Evolutionary conservation across 257 asterid species (phyloP).

Genomic region (Solanum chiquidenum): DNA sequence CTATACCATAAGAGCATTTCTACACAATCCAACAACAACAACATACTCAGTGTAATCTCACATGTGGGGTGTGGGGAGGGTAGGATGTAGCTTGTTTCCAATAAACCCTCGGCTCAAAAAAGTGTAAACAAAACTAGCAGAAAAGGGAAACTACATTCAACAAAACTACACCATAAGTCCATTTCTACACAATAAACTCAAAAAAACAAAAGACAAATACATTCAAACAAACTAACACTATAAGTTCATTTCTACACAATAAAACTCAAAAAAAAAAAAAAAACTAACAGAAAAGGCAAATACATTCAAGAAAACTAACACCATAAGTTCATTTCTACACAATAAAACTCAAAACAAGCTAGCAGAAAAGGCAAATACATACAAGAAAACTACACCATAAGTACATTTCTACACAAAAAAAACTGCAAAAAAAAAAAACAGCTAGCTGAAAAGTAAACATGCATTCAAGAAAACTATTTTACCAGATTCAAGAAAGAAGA

Average conservation of each 20-base stretch:
- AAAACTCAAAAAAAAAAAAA: too few relatives aligned
- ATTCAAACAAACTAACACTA: too few relatives aligned
- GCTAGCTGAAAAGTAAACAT: neutral
- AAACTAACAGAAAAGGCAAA: too few relatives aligned
- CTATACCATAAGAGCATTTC: neutral
- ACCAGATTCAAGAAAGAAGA: constrained; percentile 81
- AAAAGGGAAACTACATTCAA: neutral
- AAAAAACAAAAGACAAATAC: too few relatives aligned
- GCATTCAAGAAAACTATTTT: neutral
- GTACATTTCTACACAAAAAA: neutral
- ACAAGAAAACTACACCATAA: neutral
- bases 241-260: too few relatives aligned
- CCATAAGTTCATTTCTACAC: neutral
- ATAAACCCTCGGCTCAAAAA: neutral
- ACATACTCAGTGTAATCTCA: neutral
- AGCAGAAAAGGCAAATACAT: neutral
- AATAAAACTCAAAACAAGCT: neutral
- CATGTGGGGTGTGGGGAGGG: neutral
- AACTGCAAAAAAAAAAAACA: neutral
- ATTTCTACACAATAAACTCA: neutral
- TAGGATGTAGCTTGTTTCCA: neutral
- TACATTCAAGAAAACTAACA: neutral
- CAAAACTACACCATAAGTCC: neutral
- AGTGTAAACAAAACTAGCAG: neutral
- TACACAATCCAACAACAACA: neutral